Evolutionary conservation across 768 basidiomycete genomes (phyloP), one percentile per base, ranked within the genome.

Genomic region (Collybia nuda): DNA sequence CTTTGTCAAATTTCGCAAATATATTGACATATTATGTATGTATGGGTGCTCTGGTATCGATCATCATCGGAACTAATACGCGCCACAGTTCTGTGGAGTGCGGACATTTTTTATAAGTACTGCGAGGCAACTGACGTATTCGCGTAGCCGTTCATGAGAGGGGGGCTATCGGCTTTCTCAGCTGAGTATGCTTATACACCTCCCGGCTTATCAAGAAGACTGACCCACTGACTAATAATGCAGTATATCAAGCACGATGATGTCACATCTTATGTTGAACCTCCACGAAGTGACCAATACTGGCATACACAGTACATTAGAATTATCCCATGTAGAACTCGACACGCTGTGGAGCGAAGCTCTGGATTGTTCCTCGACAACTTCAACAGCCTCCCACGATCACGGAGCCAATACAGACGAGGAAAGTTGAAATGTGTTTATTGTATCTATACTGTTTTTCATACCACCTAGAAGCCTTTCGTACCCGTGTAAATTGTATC

Each of bases 1-100:
- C 70, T 1, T 51, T 74, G 5, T 74, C 73, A 14, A 78, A 77
- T 54, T 53, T 79, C 8, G 60, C 73, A 17, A 81, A 81, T 57
- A 66, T 67, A 43, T 29, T 68, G 29, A 65, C 67, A n/a, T 68
- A 63, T 56, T 63, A 65, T 55, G 58, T 65, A 28, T 21, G 32
- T 49, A 17, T 15, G n/a, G 6, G 19, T 18, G 12, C n/a, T 17
- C 8, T 9, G 23, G 17, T 5, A 32, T 18, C 9, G 12, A 17
- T 47, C 17, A 23, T 6, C 9, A 2, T 41, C 14, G 21, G 11
- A 9, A 3, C 32, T 32, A 32, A 32, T 32, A 32, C 32, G 9
- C 7, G 5, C 23, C 19, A 17, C 37, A 47, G 46, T 29, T 47
- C 17, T 24, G 46, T 47, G 46, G 46, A 2, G 46, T 47, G 21